phyloP scores from a whole-genome alignment of 139 green algal species.

The Volvox reticuliferus region DNA sequence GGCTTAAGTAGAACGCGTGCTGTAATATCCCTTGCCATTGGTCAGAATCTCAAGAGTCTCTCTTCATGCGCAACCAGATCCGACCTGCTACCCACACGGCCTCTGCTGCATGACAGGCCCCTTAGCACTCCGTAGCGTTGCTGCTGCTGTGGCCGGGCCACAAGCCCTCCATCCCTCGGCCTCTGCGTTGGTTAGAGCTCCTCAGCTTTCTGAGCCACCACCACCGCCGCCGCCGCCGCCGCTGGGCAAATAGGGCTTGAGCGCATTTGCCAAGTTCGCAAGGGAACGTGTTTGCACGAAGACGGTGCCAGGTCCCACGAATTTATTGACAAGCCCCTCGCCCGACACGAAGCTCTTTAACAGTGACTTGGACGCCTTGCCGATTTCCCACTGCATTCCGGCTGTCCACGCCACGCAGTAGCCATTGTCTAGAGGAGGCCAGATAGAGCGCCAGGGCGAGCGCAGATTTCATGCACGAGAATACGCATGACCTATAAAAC shows the following conservation, averaged over 20 bases:
- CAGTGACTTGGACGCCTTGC: slow-evolving; percentile 34
- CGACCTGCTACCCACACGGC: no score
- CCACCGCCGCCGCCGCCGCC: slow-evolving; percentile 19
- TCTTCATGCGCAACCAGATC: background rate
- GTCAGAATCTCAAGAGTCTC: no score
- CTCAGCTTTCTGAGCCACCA: slow-evolving; percentile 2
- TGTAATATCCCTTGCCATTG: no score
- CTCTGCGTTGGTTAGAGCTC: background rate
- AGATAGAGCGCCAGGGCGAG: no score
- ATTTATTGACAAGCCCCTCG: slow-evolving; percentile 50
- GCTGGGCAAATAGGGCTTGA: slow-evolving; percentile 45
- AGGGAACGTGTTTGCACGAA: slow-evolving; percentile 60
- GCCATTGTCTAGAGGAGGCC: slow-evolving; percentile 44
- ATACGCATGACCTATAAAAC: no score
- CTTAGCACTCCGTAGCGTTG: background rate
- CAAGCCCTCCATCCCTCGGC: no score
- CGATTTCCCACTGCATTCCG: slow-evolving; percentile 54
- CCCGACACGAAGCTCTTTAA: slow-evolving; percentile 45
- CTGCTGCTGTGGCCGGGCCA: background rate
- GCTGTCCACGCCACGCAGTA: slow-evolving; percentile 58
- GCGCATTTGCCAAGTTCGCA: slow-evolving; percentile 34
- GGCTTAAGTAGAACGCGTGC: no score
- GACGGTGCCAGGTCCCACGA: slow-evolving; percentile 54
- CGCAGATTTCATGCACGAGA: no score
- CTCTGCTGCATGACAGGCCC: no score